A percentile compares a stretch with the other conserved stretches of the same genome.
Evolutionary conservation across 2,329 filamentous ascomycete genomes (phyloP).

Genomic region (Beauveria bassiana): DNA sequence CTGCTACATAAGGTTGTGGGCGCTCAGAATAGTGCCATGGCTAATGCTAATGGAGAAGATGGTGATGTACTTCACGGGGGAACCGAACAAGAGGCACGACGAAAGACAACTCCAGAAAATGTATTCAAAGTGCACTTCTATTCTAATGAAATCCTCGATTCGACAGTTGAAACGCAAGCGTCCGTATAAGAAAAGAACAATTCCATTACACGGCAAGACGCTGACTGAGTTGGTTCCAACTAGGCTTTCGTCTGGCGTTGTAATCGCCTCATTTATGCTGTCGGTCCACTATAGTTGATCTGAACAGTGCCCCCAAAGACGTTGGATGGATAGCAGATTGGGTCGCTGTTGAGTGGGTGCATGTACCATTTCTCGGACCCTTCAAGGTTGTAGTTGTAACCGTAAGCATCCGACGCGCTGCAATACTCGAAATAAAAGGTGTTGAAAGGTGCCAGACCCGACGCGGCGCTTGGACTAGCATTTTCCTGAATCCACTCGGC

Average conservation of each 20-base stretch:
- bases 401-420: background rate
- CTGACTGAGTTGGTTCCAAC: too few species aligned
- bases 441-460: background rate
- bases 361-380: background rate
- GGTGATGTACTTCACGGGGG: too few species aligned
- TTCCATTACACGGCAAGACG: too few species aligned
- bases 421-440: background rate
- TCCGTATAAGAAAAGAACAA: too few species aligned
- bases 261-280: background rate
- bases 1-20: too few species aligned
- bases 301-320: background rate
- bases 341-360: background rate
- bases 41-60: too few species aligned
- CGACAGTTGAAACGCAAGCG: too few species aligned
- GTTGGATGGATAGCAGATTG: background rate
- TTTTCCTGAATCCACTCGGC: background rate
- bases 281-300: background rate
- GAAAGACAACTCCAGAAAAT: too few species aligned
- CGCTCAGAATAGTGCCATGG: too few species aligned
- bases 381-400: background rate
- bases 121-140: too few species aligned
- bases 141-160: too few species aligned
- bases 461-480: background rate
- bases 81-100: too few species aligned
- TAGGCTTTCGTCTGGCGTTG: background rate